Conservation (phyloP, 305 asterid species). For the Solanum hybrid region DNA sequence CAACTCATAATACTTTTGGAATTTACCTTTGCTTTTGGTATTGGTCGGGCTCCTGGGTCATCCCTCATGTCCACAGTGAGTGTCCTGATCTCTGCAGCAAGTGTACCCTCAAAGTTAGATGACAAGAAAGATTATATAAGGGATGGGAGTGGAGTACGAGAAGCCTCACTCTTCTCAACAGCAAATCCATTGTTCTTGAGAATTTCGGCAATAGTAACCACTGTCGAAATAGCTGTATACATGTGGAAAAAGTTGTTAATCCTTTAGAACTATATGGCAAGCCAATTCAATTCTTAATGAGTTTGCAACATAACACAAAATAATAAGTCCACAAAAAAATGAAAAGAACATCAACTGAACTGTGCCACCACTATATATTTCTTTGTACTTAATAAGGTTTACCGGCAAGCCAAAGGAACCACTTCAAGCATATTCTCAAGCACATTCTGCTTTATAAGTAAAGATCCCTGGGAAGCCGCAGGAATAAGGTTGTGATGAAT, state of each 20-base stretch:
- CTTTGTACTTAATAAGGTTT: not conserved
- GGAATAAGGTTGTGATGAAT: not conserved
- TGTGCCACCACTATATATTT: not conserved
- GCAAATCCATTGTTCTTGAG: slow-evolving; percentile 71
- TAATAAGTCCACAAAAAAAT: not conserved
- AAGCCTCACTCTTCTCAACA: slow-evolving; percentile 50
- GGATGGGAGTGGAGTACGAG: not conserved
- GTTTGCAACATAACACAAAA: not conserved
- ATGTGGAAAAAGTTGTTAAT: not conserved
- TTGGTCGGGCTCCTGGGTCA: slow-evolving; percentile 49
- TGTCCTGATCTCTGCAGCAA: slow-evolving; percentile 51
- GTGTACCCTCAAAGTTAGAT: not conserved
- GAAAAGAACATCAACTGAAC: not conserved
- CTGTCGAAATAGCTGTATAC: slow-evolving; percentile 57
- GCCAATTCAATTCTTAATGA: not conserved
- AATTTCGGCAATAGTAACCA: slow-evolving; percentile 67
- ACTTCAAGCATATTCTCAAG: not conserved
- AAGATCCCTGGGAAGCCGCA: not conserved
- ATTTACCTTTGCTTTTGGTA: slow-evolving; percentile 63
- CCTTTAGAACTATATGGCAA: not conserved
- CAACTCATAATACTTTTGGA: not conserved
- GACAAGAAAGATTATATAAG: not conserved
- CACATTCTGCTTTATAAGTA: not conserved
- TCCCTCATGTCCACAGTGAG: slow-evolving; percentile 66
- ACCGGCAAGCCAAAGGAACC: not conserved